Conservation (phyloP, 75 land plant species). For the Larix kaempferi region DNA sequence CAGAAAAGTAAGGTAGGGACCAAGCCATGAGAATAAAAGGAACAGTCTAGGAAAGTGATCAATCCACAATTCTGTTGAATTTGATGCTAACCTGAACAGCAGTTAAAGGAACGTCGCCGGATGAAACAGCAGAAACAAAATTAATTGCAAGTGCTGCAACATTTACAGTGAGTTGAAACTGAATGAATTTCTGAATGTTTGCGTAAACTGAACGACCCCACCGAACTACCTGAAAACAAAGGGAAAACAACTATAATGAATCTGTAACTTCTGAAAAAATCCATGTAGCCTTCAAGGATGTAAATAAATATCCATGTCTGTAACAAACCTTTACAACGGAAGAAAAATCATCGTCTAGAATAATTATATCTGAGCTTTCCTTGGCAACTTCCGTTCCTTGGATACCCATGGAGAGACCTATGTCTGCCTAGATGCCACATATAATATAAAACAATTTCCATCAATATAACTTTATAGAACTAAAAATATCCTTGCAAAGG, state of each 20-base stretch:
- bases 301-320: neutral
- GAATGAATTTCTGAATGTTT: constrained; percentile 96
- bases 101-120: constrained; percentile 88
- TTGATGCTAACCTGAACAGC: constrained; percentile 68
- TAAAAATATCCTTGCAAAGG: neutral
- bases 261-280: constrained; percentile 78
- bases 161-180: constrained; percentile 96
- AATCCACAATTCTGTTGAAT: neutral
- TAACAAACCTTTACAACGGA: constrained; percentile 88
- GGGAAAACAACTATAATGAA: constrained; percentile 41
- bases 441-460: constrained; percentile 29
- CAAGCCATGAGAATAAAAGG: constrained; percentile 62
- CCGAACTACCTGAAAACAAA: constrained; percentile 65
- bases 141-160: constrained; percentile 86
- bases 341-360: constrained; percentile 96
- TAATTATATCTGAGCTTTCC: constrained; percentile 95
- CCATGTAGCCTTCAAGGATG: neutral
- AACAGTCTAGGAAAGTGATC: constrained; percentile 31
- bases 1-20: neutral
- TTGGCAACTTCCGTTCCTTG: constrained; percentile 99
- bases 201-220: constrained; percentile 98
- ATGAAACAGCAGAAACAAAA: constrained; percentile 78
- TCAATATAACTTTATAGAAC: constrained; percentile 18
- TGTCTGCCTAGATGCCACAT: constrained; percentile 70
- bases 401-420: constrained; percentile 97